Conservation (phyloP, 192 early-diverging fungal species). For the Dimargaris verticillata region DNA sequence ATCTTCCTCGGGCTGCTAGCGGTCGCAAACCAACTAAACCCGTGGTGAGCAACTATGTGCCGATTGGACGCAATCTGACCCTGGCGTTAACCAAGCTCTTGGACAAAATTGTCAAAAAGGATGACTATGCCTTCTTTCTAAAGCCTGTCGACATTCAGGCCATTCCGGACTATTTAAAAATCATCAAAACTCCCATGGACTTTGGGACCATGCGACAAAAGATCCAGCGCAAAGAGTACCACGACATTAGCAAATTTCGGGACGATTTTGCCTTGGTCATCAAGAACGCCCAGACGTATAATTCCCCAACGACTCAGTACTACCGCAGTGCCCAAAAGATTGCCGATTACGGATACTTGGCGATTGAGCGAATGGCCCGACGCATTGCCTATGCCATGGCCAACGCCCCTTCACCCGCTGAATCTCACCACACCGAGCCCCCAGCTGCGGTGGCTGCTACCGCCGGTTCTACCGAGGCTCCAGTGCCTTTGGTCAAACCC, state of each 20-base stretch:
- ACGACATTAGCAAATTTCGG: constrained; percentile 47
- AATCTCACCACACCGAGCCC: constrained; percentile 19
- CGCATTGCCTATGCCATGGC: constrained; percentile 11
- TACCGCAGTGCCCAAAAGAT: constrained; percentile 67
- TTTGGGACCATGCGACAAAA: constrained; percentile 76
- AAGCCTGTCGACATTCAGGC: constrained; percentile 63
- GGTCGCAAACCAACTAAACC: neutral
- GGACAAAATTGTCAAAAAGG: constrained; percentile 50
- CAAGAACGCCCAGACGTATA: constrained; percentile 70
- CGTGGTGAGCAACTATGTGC: neutral
- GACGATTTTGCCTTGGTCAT: constrained; percentile 62
- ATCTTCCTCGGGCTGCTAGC: neutral
- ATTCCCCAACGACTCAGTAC: constrained; percentile 63
- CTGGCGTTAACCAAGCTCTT: constrained; percentile 42
- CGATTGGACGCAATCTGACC: constrained; percentile 26
- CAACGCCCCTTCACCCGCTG: constrained; percentile 12
- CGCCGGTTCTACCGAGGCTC: constrained; percentile 5
- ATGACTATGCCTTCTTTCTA: constrained; percentile 75
- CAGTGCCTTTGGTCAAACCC: neutral
- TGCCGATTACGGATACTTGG: constrained; percentile 40
- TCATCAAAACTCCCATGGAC: constrained; percentile 81
- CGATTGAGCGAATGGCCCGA: constrained; percentile 45
- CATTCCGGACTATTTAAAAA: constrained; percentile 62
- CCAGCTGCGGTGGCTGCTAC: constrained; percentile 3
- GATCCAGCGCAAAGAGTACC: constrained; percentile 42